phyloP scores from a whole-genome alignment of 2,329 filamentous ascomycete species.

The Dactylella cylindrospora region DNA sequence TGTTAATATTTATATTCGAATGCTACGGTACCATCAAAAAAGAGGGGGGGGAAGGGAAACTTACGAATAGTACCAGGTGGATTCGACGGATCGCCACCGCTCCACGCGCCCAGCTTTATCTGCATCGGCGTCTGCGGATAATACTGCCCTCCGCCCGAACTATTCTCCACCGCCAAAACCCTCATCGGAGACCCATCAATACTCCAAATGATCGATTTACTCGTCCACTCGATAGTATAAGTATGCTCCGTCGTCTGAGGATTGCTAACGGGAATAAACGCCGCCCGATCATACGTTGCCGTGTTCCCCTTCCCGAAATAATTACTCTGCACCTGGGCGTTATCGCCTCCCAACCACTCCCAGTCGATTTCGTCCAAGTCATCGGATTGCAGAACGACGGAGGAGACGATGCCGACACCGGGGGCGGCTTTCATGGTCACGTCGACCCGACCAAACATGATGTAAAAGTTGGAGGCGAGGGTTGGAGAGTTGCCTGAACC shows the following conservation, averaged over 20 bases:
- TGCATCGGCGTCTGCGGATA: constrained; percentile 97
- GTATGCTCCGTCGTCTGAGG: constrained; percentile 78
- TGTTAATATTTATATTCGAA: constrained; percentile 9
- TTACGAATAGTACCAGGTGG: constrained; percentile 71
- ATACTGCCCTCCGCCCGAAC: constrained; percentile 44
- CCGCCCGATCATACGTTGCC: constrained; percentile 80
- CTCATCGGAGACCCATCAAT: constrained; percentile 77
- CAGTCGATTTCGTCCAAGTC: constrained; percentile 94
- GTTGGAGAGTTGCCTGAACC: constrained; percentile 80
- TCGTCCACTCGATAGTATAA: constrained; percentile 90
- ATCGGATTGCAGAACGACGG: constrained; percentile 86
- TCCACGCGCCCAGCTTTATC: constrained; percentile 88
- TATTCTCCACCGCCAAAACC: constrained; percentile 69
- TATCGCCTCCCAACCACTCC: constrained; percentile 85
- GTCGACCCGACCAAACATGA: constrained; percentile 96
- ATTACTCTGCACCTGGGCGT: constrained; percentile 83
- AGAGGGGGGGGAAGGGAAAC: constrained; percentile 44
- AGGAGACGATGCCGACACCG: constrained; percentile 89
- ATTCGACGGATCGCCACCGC: constrained; percentile 82
- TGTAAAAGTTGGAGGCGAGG: constrained; percentile 89
- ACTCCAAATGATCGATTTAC: constrained; percentile 80
- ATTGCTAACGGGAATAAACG: constrained; percentile 68
- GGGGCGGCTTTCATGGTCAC: constrained; percentile 81
- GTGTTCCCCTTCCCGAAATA: constrained; percentile 95
- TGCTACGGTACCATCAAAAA: background rate